These are phyloP conservation scores for Penicillium alfredii DNA, from an alignment of 495 filamentous ascomycete genomes.

Conservation along the genomic window DNA sequence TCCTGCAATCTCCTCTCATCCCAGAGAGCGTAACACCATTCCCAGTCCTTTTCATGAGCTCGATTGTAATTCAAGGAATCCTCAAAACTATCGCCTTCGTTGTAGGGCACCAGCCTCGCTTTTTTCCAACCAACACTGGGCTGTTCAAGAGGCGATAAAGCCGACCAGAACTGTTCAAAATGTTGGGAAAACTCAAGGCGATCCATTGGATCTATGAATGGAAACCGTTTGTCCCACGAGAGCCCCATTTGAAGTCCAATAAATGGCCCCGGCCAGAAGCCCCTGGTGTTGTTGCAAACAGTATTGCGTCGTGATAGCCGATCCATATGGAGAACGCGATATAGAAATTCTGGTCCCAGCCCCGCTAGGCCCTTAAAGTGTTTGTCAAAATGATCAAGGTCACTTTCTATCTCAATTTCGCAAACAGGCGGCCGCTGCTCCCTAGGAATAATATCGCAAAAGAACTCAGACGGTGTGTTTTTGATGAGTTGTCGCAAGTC, in stretches of 20 bases:
- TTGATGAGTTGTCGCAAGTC: constrained; percentile 4
- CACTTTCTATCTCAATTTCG: constrained; percentile 1
- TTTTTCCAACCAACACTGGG: constrained; percentile 5
- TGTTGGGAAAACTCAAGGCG: constrained; percentile 1
- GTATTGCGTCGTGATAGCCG: constrained; percentile 2
- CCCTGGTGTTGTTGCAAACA: constrained; percentile 1
- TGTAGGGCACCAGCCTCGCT: background rate
- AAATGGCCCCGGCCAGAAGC: background rate
- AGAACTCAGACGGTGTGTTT: background rate
- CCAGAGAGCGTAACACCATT: constrained; percentile 7
- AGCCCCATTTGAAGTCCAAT: constrained; percentile 1
- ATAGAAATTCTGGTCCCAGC: constrained; percentile 1
- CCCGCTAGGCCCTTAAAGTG: constrained; percentile 1
- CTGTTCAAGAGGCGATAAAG: constrained; percentile 1
- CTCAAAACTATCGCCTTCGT: background rate
- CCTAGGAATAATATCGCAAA: constrained; percentile 1
- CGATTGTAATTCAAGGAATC: constrained; percentile 1
- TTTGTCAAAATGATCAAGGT: constrained; percentile 1
- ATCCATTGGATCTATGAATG: constrained; percentile 2
- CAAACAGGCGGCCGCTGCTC: constrained; percentile 1
- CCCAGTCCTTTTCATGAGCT: constrained; percentile 1
- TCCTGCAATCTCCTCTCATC: background rate
- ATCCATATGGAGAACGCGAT: constrained; percentile 7
- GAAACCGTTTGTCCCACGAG: background rate
- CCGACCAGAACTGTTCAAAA: constrained; percentile 2